Percentiles rank a stretch among this genome's conserved stretches.
Evolutionary conservation across 2,329 filamentous ascomycete species (phyloP).

Genomic region (Diaporthe vexans): DNA sequence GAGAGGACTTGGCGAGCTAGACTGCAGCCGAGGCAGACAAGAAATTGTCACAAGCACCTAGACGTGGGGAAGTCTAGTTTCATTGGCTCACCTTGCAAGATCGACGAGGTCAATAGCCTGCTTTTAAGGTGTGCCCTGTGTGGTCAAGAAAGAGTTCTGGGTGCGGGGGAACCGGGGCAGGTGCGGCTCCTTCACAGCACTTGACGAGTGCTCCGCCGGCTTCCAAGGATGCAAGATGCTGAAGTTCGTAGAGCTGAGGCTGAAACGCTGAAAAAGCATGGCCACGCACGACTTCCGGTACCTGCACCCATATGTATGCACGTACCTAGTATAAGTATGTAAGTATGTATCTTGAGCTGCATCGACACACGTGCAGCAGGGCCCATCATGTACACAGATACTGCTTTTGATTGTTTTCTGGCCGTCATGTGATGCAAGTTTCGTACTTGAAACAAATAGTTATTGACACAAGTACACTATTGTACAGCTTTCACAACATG

Average conservation of each 20-base stretch:
- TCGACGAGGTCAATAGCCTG: neutral
- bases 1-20: neutral
- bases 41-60: slow-evolving; percentile 3
- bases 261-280: slow-evolving; percentile 6
- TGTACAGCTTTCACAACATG: neutral
- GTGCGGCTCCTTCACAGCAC: slow-evolving; percentile 17
- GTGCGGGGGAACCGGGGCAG: slow-evolving; percentile 13
- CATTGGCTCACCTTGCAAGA: no score
- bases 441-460: no score
- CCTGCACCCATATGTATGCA: neutral
- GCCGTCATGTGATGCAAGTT: neutral
- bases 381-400: neutral
- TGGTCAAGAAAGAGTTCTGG: slow-evolving; percentile 1
- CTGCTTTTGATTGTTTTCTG: neutral
- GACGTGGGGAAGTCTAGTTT: slow-evolving; percentile 20
- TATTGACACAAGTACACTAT: neutral
- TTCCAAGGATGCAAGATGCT: neutral
- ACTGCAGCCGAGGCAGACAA: slow-evolving; percentile 24
- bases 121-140: neutral
- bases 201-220: neutral
- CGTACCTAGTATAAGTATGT: no score
- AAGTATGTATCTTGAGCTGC: neutral
- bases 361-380: neutral
- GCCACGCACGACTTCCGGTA: neutral
- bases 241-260: neutral